These are phyloP conservation scores for Secale cereale DNA, from an alignment of 176 grass and related monocot species.

Conservation along the genomic window DNA sequence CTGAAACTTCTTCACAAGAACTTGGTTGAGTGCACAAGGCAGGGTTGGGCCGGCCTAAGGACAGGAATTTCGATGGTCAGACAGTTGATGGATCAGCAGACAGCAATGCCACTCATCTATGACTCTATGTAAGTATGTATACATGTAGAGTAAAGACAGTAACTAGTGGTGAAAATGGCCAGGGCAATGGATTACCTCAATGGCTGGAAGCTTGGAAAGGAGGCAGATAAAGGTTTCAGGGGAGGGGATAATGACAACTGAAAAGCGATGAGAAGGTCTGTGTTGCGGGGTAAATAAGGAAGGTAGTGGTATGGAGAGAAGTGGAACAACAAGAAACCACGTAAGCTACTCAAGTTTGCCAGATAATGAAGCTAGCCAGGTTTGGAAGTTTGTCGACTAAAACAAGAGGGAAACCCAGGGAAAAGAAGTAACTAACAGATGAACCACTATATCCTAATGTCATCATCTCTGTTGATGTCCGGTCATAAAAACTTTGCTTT, in stretches of 20 bases:
- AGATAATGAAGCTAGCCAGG: neutral
- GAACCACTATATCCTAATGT: neutral
- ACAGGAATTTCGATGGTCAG: neutral
- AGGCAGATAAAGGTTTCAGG: neutral
- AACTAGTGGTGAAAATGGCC: neutral
- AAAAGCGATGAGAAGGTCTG: neutral
- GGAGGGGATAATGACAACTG: neutral
- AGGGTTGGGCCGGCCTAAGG: neutral
- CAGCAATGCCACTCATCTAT: neutral
- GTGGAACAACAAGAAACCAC: neutral
- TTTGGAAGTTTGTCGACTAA: neutral
- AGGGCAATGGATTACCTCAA: conserved; percentile 10
- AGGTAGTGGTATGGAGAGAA: neutral
- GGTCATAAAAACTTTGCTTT: neutral
- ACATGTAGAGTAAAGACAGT: neutral
- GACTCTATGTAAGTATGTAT: neutral
- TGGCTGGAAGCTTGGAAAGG: neutral
- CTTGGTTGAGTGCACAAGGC: neutral
- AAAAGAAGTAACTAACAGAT: neutral
- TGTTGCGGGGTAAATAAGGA: neutral
- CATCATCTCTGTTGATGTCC: conserved; percentile 7
- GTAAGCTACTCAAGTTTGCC: neutral
- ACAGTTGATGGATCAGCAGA: neutral
- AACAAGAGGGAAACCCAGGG: neutral
- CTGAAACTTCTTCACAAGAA: neutral